Base-by-base conservation (phyloP, 2,329 filamentous ascomycete species). In the Zymoseptoria ardabiliae region DNA sequence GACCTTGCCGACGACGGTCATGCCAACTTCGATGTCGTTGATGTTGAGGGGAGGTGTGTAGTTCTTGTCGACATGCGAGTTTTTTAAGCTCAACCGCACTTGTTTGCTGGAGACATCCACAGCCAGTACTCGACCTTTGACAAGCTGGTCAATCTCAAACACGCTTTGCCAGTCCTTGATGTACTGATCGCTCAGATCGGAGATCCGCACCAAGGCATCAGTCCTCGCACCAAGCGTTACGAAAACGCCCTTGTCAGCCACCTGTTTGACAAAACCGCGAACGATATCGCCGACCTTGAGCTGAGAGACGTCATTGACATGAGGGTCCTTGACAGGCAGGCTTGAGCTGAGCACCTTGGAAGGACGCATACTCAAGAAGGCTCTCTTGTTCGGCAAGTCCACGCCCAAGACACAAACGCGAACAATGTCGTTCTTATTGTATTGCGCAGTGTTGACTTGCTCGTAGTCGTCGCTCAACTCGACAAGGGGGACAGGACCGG, bases 111-210 rank as follows among this genome's bases (percentile, higher is more conserved):
- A 79, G 5, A 80, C 69, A 67, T 97, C 89, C 23, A 92, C 83
- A 2, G 85, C 79, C 53, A 89, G 84, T 61, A 99, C 81, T 64
- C 93, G 90, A 55, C 91, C 94, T 74, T 88, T 91, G 57, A 99
- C 91, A 5, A 99, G 81, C 74, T 97, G 91, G 69, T 96, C 91
- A 53, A 93, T 78, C 68, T 94, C 86, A 76, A 93, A 97, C 51
- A 87, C 80, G 41, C 89, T 85, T 77, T 96, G 95, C 94, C 94
- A 99, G 62, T 97, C 90, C 75, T 97, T 97, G 68, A 99, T 77
- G 73, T 87, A 99, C 7, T 85, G 83, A 72, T 99, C 94, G 0
- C 92, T 96, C 13, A 99, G 81, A 72, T 97, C 92, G 9, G 88
- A 85, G 56, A 97, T 87, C 66, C 90, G 88, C 53, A 96, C 89